Base-by-base conservation (phyloP, 257 asterid genomes). In the Perilla frutescens region DNA sequence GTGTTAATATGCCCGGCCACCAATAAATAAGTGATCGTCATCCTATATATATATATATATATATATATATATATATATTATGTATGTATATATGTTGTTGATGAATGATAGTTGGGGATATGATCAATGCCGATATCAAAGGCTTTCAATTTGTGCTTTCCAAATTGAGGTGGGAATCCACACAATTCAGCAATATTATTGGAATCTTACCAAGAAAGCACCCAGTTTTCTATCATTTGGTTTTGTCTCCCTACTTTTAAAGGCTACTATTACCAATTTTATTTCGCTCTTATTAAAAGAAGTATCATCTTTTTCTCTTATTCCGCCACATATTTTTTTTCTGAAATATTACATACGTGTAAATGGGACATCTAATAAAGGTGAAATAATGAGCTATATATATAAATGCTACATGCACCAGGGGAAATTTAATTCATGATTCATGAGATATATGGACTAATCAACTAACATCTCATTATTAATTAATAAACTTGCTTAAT, bases 191-290 rank as follows among this genome's bases (percentile, higher is more conserved):
- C 31, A 64, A 34, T 74, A 64, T 81, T 74, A 64, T 81, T 84
- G 90, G 90, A 81, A 77, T 83, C 90, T 61, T 83, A 77, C 76
- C 75, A 73, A 66, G 80, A 77, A 77, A 70, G 76, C 90, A 83
- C 85, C 81, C 68, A 63, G 54, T 43, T 77, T 77, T 57, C 57
- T 79, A 56, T 70, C 82, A 44, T 56, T 77, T 73, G 34, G 49
- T 61, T 65, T 76, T 83, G 88, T 83, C 86, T 47, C 83, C 88
- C 62, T 59, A 78, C 75, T 72, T 39, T 59, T 31, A 9, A 14
- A 61, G n/a, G 7, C 39, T 34, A 20, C 60, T 36, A 14, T 44
- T 66, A 11, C 37, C 40, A 11, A 32, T n/a, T 49, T 39, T 31
- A 36, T 54, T 54, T 47, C 13, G 5, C 15, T 48, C 54, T 69